Percentiles rank a stretch among this genome's conserved stretches.
phyloP scores from a whole-genome alignment of 2,329 filamentous ascomycete genomes.

The Ascochyta viciae-villosae region DNA sequence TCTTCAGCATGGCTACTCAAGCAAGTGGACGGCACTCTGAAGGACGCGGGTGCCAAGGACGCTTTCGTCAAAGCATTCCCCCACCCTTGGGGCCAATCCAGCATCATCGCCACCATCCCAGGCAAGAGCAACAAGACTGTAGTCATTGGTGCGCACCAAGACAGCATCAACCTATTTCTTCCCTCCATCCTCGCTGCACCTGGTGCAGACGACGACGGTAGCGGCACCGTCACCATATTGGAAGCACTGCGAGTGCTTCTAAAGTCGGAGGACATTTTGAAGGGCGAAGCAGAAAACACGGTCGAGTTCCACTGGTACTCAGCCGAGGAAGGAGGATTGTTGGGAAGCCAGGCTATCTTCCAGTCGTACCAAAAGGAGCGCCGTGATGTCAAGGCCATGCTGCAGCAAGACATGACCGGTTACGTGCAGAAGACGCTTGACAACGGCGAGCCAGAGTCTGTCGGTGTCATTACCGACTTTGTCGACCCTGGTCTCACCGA shows the following conservation, averaged over 20 bases:
- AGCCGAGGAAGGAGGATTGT: slow-evolving; percentile 85
- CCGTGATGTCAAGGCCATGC: slow-evolving; percentile 89
- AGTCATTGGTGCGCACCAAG: slow-evolving; percentile 83
- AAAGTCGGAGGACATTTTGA: slow-evolving; percentile 71
- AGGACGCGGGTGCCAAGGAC: slow-evolving; percentile 71
- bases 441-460: slow-evolving; percentile 80
- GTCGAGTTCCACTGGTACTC: slow-evolving; percentile 98
- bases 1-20: slow-evolving; percentile 87
- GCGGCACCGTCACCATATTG: slow-evolving; percentile 90
- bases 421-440: slow-evolving; percentile 84
- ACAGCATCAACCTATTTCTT: slow-evolving; percentile 88
- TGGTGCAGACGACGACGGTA: slow-evolving; percentile 94
- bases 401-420: slow-evolving; percentile 94
- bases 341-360: slow-evolving; percentile 92
- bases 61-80: slow-evolving; percentile 76
- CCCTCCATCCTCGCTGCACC: slow-evolving; percentile 84
- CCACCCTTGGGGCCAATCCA: slow-evolving; percentile 88
- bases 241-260: slow-evolving; percentile 87
- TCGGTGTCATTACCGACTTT: slow-evolving; percentile 92
- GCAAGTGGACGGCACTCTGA: slow-evolving; percentile 75
- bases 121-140: slow-evolving; percentile 84
- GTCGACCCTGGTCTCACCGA: slow-evolving; percentile 82
- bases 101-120: slow-evolving; percentile 89
- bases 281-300: slow-evolving; percentile 79
- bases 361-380: slow-evolving; percentile 74